These are phyloP conservation scores for Neurospora hispaniola DNA, from an alignment of 495 filamentous ascomycete genomes.

Conservation along the genomic window DNA sequence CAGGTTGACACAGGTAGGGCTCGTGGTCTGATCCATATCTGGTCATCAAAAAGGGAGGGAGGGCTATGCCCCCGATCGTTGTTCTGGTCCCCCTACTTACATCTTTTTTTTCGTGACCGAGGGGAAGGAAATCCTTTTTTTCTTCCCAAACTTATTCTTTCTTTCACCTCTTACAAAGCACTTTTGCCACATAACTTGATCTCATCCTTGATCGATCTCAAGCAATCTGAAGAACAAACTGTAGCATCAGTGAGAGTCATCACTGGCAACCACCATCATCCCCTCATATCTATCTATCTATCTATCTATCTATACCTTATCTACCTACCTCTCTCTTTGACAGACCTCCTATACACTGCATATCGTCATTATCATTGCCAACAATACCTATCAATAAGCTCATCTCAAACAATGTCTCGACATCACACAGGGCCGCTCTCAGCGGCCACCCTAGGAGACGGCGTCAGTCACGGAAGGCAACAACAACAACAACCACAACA, in stretches of 20 bases:
- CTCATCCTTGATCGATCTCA: background rate
- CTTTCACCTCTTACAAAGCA: background rate
- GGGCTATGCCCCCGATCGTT: background rate
- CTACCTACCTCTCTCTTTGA: background rate
- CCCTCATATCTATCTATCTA: background rate
- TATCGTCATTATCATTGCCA: background rate
- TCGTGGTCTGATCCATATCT: background rate
- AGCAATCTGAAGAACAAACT: background rate
- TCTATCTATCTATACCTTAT: background rate
- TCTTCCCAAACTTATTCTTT: background rate
- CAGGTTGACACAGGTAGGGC: background rate
- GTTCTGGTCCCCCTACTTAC: background rate
- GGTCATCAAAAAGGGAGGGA: background rate
- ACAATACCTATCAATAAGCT: background rate
- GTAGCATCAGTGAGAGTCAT: background rate
- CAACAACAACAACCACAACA: background rate
- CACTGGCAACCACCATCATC: background rate
- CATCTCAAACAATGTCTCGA: background rate
- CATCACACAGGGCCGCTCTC: background rate
- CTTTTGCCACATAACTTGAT: background rate
- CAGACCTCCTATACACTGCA: background rate
- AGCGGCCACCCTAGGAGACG: background rate
- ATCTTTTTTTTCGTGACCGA: background rate
- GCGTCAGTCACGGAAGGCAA: background rate
- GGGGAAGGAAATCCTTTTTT: background rate